Percentiles rank a stretch among this genome's conserved stretches.
These are phyloP conservation scores for Trypanosomatidae sp. DNA, from an alignment of 208 protist species.

Conservation along the genomic window DNA sequence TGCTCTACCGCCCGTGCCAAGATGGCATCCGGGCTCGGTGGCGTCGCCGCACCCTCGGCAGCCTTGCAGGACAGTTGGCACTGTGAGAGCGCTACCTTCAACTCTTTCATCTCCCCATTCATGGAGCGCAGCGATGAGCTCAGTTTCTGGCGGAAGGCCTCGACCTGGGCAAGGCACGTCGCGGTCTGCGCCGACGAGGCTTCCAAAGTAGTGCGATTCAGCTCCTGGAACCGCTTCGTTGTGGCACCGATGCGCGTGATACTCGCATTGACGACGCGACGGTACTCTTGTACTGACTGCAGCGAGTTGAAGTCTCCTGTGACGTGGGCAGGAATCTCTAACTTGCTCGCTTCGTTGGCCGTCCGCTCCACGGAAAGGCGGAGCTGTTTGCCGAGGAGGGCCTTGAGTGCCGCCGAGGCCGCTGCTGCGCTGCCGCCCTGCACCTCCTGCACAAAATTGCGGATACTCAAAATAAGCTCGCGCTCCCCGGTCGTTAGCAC, in stretches of 20 bases:
- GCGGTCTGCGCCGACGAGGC: constrained; percentile 34
- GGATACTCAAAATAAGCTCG: constrained; percentile 68
- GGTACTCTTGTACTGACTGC: constrained; percentile 61
- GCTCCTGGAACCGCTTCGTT: constrained; percentile 33
- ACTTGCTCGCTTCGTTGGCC: constrained; percentile 51
- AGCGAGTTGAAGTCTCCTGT: constrained; percentile 58
- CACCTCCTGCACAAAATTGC: constrained; percentile 65
- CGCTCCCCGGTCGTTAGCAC: constrained; percentile 57
- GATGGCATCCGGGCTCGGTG: constrained; percentile 65
- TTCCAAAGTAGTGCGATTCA: constrained; percentile 38
- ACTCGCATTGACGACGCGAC: constrained; percentile 48
- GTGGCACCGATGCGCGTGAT: constrained; percentile 43
- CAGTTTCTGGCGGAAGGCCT: constrained; percentile 39
- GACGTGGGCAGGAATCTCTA: constrained; percentile 37
- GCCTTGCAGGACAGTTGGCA: constrained; percentile 20
- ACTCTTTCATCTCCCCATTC: constrained; percentile 51
- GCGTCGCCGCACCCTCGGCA: constrained; percentile 12
- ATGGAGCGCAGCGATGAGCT: constrained; percentile 40
- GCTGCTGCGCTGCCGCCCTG: constrained; percentile 52
- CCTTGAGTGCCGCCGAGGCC: constrained; percentile 57
- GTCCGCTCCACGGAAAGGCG: constrained; percentile 70
- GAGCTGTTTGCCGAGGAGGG: constrained; percentile 63
- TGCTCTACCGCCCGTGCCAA: constrained; percentile 50
- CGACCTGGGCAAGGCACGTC: constrained; percentile 27
- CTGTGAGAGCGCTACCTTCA: constrained; percentile 37